Conservation (phyloP, 2,329 filamentous ascomycete genomes). For the Pseudogymnoascus sp. region DNA sequence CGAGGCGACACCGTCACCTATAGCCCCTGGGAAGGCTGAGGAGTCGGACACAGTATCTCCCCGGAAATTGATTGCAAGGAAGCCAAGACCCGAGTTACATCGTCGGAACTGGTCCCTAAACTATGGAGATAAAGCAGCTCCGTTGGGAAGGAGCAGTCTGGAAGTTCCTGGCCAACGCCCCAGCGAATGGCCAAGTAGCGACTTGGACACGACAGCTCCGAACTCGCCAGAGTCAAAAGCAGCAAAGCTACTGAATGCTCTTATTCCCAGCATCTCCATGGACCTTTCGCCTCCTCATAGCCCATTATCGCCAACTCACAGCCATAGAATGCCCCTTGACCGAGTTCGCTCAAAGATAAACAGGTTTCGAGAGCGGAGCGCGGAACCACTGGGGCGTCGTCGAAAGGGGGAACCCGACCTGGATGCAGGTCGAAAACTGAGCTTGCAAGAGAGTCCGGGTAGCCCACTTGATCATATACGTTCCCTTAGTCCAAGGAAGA, state of each 20-base stretch:
- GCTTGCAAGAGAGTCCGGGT: background rate
- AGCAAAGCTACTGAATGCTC: conserved; percentile 23
- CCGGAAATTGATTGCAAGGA: background rate
- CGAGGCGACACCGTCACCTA: conserved; percentile 12
- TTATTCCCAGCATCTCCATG: conserved; percentile 50
- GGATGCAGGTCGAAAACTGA: background rate
- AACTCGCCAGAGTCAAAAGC: conserved; percentile 24
- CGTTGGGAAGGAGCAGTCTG: conserved; percentile 30
- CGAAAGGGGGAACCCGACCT: background rate
- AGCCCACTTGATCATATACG: background rate
- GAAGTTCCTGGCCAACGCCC: conserved; percentile 35
- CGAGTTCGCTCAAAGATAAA: conserved; percentile 32
- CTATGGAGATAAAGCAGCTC: background rate
- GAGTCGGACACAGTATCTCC: background rate
- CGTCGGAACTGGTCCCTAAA: background rate
- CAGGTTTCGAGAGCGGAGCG: conserved; percentile 24
- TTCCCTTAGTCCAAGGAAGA: conserved; percentile 41
- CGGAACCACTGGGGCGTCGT: conserved; percentile 1
- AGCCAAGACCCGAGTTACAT: background rate
- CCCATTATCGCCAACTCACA: conserved; percentile 42
- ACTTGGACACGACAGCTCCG: conserved; percentile 34
- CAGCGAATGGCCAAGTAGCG: background rate
- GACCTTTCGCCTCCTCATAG: conserved; percentile 57
- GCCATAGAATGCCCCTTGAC: conserved; percentile 44
- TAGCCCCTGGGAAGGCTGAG: conserved; percentile 10